Evolutionary conservation across 2,329 filamentous ascomycete genomes (phyloP), one percentile per base, ranked within the genome.

Genomic region (Phoma herbarum): DNA sequence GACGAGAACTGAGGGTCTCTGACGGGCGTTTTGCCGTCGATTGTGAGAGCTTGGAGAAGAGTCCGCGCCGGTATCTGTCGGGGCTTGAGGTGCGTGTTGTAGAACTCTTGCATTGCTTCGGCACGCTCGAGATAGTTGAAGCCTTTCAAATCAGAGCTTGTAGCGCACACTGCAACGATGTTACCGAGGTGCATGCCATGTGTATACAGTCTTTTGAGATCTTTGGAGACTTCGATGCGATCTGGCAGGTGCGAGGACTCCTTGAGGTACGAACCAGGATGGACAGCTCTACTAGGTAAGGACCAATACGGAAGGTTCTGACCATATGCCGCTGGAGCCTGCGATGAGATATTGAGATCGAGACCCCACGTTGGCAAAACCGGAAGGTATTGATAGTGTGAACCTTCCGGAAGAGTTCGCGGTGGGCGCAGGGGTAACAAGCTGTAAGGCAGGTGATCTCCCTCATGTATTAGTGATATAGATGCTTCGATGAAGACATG

Each of bases 401-500:
- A 49, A 8, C 20, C 22, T 20, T 28, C 31, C 1, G 25, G 11
- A 23, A 20, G 2, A 0, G 8, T 26, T 5, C 18, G 42, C n/a
- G 47, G 53, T 8, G 46, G 53, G 5, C 41, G 47, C 14, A 51
- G 7, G 2, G 53, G 53, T 6, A 56, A 39, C 12, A 44, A 10
- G 1, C 28, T 25, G 14, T 56, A 56, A 14, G 46, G 39, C 2
- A 50, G 16, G 16, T 44, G 28, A 6, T 29, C 23, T 10, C 35
- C 26, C 22, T 55, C 54, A 3, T 50, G 45, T 16, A 57, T 39
- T 31, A 62, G 56, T 1, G 41, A 26, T 29, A 52, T 37, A 22
- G 58, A 60, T 4, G 59, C 45, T 39, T 62, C 42, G 8, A 28
- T 52, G 22, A 57, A 63, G 8, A 62, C 52, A 8, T 42, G 39